Evolutionary conservation across 176 grass and related monocot species (phyloP).

Genomic region (Hordeum marinum): DNA sequence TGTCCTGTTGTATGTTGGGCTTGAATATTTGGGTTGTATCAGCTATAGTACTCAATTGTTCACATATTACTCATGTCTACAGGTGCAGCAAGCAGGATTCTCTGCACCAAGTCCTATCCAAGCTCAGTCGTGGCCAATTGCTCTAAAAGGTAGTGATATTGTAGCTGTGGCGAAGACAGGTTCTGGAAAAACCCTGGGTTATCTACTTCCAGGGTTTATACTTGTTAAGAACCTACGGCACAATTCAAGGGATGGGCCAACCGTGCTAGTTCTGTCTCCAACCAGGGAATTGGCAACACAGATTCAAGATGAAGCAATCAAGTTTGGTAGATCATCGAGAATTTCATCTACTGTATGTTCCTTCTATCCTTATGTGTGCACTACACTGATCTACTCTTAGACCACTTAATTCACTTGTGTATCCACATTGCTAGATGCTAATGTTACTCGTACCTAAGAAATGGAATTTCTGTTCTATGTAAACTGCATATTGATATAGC

Average conservation of each 20-base stretch:
- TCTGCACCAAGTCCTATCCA: constrained; percentile 74
- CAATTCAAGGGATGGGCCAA: constrained; percentile 74
- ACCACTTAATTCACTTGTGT: neutral
- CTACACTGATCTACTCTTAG: neutral
- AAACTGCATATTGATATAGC: neutral
- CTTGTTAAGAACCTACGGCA: constrained; percentile 56
- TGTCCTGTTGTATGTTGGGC: neutral
- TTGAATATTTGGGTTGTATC: neutral
- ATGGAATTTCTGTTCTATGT: neutral
- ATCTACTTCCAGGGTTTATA: constrained; percentile 86
- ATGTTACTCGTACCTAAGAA: neutral
- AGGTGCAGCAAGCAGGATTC: constrained; percentile 76
- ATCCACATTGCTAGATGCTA: neutral
- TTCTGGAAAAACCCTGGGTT: constrained; percentile 93
- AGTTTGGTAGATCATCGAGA: constrained; percentile 88
- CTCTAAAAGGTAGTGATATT: constrained; percentile 68
- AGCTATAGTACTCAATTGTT: neutral
- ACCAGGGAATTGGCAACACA: constrained; percentile 92
- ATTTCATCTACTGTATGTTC: constrained; percentile 66
- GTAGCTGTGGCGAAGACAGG: constrained; percentile 91
- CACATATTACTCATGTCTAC: constrained; percentile 2
- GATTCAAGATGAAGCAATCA: constrained; percentile 91
- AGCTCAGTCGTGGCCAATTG: constrained; percentile 95
- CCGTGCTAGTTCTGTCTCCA: constrained; percentile 75
- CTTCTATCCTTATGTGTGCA: neutral